phyloP scores from a whole-genome alignment of 352 stramenopile genomes.

The Pythium sp. region DNA sequence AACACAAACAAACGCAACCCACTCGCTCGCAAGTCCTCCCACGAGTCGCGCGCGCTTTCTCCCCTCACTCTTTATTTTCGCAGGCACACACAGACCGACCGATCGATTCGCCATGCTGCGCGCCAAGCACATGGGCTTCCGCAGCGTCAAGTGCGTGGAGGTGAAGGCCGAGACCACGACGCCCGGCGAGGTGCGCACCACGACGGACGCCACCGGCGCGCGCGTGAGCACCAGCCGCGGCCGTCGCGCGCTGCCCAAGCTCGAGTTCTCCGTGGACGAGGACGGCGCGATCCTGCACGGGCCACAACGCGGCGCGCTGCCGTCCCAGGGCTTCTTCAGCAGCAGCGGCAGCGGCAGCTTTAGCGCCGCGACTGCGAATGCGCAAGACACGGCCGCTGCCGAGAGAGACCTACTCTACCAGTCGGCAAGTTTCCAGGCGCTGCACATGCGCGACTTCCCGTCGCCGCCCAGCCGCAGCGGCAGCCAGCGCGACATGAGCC shows the following conservation, averaged over 20 bases:
- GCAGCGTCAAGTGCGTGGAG: slow-evolving; percentile 74
- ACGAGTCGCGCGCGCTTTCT: neutral
- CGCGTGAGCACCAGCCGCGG: slow-evolving; percentile 59
- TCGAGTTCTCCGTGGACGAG: slow-evolving; percentile 85
- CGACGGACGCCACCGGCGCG: slow-evolving; percentile 59
- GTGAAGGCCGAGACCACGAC: slow-evolving; percentile 88
- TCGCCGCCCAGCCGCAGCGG: slow-evolving; percentile 15
- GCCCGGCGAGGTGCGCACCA: slow-evolving; percentile 68
- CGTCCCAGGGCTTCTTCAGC: slow-evolving; percentile 11
- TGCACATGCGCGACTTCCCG: slow-evolving; percentile 57
- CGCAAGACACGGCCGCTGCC: slow-evolving; percentile 16
- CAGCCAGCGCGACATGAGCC: slow-evolving; percentile 11
- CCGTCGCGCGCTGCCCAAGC: slow-evolving; percentile 72
- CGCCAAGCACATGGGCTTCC: slow-evolving; percentile 83
- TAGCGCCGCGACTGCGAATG: neutral
- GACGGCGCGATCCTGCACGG: slow-evolving; percentile 77
- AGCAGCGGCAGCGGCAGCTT: neutral
- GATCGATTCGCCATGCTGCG: slow-evolving; percentile 39
- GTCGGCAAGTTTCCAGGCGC: slow-evolving; percentile 48
- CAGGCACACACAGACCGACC: neutral
- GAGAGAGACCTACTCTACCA: slow-evolving; percentile 36
- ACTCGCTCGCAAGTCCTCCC: neutral
- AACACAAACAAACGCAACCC: neutral
- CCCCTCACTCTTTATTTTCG: neutral
- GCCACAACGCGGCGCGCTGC: slow-evolving; percentile 50